A percentile compares a stretch with the other conserved stretches of the same genome.
phyloP scores from a whole-genome alignment of 495 filamentous ascomycete genomes.

The Penicillium taxi region DNA sequence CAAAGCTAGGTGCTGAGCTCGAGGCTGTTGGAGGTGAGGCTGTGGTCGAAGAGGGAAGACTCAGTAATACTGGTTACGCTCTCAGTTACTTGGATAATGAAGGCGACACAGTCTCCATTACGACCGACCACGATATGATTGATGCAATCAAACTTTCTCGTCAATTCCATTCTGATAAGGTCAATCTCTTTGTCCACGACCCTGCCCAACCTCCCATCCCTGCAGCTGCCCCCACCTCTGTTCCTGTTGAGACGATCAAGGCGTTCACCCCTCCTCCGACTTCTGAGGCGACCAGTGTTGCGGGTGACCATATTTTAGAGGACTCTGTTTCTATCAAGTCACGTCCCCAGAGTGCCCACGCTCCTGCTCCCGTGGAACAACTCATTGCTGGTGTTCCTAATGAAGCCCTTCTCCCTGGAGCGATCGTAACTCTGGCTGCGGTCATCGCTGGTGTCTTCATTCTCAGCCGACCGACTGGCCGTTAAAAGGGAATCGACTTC shows the following conservation, averaged over 20 bases:
- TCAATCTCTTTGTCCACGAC: slow-evolving; percentile 95
- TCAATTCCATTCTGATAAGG: slow-evolving; percentile 73
- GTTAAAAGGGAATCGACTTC: slow-evolving; percentile 34
- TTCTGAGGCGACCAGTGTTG: slow-evolving; percentile 49
- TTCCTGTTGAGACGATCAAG: slow-evolving; percentile 54
- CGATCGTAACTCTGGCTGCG: slow-evolving; percentile 88
- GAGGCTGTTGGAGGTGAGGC: slow-evolving; percentile 80
- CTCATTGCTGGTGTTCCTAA: slow-evolving; percentile 89
- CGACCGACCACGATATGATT: slow-evolving; percentile 84
- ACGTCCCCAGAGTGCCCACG: slow-evolving; percentile 14
- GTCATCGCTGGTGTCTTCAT: slow-evolving; percentile 91
- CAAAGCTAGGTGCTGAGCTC: slow-evolving; percentile 82
- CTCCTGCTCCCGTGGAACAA: slow-evolving; percentile 56
- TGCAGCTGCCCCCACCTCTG: slow-evolving; percentile 53
- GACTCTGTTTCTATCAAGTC: slow-evolving; percentile 45
- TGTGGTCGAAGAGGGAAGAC: slow-evolving; percentile 62
- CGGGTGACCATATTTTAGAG: slow-evolving; percentile 46
- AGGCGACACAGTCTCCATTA: slow-evolving; percentile 95
- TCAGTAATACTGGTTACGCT: slow-evolving; percentile 78
- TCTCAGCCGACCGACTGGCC: slow-evolving; percentile 66
- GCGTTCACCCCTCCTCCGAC: slow-evolving; percentile 50
- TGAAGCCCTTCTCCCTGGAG: slow-evolving; percentile 85
- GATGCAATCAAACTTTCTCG: slow-evolving; percentile 84
- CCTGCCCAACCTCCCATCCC: slow-evolving; percentile 73
- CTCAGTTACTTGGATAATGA: slow-evolving; percentile 97